Base-by-base conservation (phyloP, 1,284 basidiomycete genomes). In the Caloboletus inedulis region DNA sequence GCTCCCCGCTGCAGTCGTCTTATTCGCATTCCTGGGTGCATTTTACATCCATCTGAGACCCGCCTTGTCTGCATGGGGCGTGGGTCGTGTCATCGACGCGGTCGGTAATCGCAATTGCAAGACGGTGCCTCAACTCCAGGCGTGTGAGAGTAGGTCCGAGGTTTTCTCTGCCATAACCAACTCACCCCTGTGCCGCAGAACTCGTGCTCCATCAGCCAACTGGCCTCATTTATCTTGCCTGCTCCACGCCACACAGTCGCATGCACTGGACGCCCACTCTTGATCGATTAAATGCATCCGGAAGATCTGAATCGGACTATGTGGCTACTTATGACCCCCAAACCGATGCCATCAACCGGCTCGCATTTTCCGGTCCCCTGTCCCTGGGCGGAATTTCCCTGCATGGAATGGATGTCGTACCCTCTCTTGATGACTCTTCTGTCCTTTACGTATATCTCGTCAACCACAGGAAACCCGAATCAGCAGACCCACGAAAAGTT, bases 351-450 rank as follows among this genome's bases (percentile, higher is more conserved):
- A 69, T 82, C 39, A 80, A 72, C 12, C 78, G 72, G 31, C 73
- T 89, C 43, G 58, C 66, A 9, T 64, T 82, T 8, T 57, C 65
- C 5, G 72, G 72, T 29, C 77, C 76, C 61, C 62, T 69, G 13
- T 65, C 68, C 8, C 42, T 55, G 1, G 71, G 74, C 9, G 80
- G 78, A 1, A 70, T 89, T 40, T 81, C 80, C 31, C 61, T 84
- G 14, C 87, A 89, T 59, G 88, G 87, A 13, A 81, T 91, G 78
- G 87, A 87, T 52, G 78, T 89, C 19, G 84, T 86, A 4, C 74
- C 76, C 3, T 82, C 82, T 2, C 59, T 69, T 2, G 61, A 71
- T 3, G 70, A 83, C 58, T 69, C 78, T 4, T 68, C 72, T n/a
- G 67, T 77, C 34, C 72, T 88, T 3, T 86, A 77, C 54, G 71